A percentile compares a stretch with the other conserved stretches of the same genome.
phyloP scores from a whole-genome alignment of 148 eudicot species.

The Chenopodium quinoa region DNA sequence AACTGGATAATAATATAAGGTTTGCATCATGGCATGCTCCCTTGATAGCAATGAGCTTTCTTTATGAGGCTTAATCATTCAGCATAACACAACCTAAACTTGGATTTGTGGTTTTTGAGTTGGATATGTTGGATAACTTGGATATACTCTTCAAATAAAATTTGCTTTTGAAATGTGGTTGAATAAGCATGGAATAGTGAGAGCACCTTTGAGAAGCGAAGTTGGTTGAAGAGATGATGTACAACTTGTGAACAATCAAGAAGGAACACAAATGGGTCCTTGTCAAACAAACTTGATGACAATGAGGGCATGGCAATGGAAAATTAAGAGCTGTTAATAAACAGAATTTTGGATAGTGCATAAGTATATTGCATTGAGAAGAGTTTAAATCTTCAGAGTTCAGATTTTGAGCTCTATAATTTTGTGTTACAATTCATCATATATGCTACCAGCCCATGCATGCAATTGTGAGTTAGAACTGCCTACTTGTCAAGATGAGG shows the following conservation, averaged over 20 bases:
- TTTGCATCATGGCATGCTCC: background rate
- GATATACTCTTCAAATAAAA: background rate
- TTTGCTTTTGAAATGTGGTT: background rate
- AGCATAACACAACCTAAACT: background rate
- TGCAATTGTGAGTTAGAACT: too few relatives aligned
- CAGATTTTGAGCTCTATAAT: background rate
- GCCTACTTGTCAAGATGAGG: too few relatives aligned
- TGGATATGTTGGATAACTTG: background rate
- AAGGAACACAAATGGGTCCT: too few relatives aligned
- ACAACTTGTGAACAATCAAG: background rate
- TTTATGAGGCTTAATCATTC: background rate
- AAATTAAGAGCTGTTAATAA: background rate
- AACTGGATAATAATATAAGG: background rate
- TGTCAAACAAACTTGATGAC: too few relatives aligned
- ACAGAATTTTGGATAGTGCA: background rate
- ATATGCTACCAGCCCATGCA: too few relatives aligned
- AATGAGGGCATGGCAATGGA: background rate
- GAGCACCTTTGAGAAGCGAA: background rate
- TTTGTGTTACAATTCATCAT: too few relatives aligned
- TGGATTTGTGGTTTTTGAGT: background rate
- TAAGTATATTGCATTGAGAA: background rate
- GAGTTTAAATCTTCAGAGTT: background rate
- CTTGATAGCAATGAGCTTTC: background rate
- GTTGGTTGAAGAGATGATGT: background rate
- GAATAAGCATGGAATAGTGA: background rate